A percentile compares a stretch with the other conserved stretches of the same genome.
Evolutionary conservation across 2,329 filamentous ascomycete species (phyloP).

Genomic region (Gliomastix tumulicola): DNA sequence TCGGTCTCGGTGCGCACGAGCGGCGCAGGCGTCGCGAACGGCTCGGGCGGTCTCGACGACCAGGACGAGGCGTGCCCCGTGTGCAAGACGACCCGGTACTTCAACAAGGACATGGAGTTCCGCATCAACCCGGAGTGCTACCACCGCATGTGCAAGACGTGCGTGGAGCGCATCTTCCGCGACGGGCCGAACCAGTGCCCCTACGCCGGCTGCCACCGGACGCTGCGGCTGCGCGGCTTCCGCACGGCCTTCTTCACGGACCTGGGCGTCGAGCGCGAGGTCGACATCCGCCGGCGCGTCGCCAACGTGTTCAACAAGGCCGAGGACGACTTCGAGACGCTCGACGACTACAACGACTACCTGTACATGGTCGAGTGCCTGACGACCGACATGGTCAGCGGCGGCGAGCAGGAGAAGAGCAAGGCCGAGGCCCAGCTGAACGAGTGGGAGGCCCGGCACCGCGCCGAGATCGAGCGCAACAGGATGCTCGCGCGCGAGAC

Average conservation of each 20-base stretch:
- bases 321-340: slow-evolving; percentile 84
- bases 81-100: slow-evolving; percentile 93
- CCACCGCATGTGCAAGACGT: slow-evolving; percentile 96
- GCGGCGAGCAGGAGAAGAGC: slow-evolving; percentile 54
- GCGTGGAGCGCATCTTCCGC: slow-evolving; percentile 89
- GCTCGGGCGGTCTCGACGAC: too few relatives aligned
- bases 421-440: slow-evolving; percentile 36
- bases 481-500: slow-evolving; percentile 44
- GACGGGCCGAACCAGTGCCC: slow-evolving; percentile 89
- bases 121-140: slow-evolving; percentile 98
- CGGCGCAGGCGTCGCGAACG: too few relatives aligned
- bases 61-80: slow-evolving; percentile 80
- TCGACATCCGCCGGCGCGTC: slow-evolving; percentile 81
- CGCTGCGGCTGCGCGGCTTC: slow-evolving; percentile 78
- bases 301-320: slow-evolving; percentile 77
- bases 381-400: slow-evolving; percentile 78
- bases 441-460: slow-evolving; percentile 68
- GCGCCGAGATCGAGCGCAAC: slow-evolving; percentile 59
- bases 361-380: slow-evolving; percentile 87
- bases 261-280: slow-evolving; percentile 81
- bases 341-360: slow-evolving; percentile 86
- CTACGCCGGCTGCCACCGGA: slow-evolving; percentile 80
- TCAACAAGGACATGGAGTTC: slow-evolving; percentile 90
- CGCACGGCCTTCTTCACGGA: slow-evolving; percentile 86
- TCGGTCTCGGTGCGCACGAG: slow-evolving; percentile 3